Evolutionary conservation across 352 stramenopile genomes (phyloP), one percentile per base, ranked within the genome.

Genomic region (Globisporangium mamillatum): DNA sequence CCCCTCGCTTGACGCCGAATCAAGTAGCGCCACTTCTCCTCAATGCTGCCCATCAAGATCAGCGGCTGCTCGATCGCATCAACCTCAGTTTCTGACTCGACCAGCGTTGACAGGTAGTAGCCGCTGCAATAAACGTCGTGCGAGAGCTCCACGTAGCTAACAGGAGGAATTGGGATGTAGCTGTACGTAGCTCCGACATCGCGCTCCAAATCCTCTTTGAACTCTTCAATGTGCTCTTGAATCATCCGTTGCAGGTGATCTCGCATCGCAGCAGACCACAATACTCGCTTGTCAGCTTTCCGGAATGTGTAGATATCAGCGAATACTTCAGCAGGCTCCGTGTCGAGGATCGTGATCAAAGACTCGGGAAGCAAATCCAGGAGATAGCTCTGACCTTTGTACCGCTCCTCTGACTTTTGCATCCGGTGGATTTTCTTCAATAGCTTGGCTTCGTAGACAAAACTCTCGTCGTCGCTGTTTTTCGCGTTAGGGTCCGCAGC

Each of bases 11-110:
- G 81, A 20, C 79, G 80, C 12, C 79, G 74, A 55, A 71, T 68
- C 24, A 93, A 65, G 18, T 81, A 82, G 24, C 76, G 72, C 86
- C 86, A 94, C 62, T 92, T 92, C 24, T 92, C 83, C 70, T 93
- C 84, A 34, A 93, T 91, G 56, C 76, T 89, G 36, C 77, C 77
- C 84, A 94, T 93, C 44, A 93, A 38, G 34, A 89, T 78, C 50
- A 92, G 75, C 25, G 86, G 86, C 60, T 94, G 78, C 55, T 94
- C 86, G 29, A 94, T 86, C 16, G 81, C 71, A 70, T 91, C 82
- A 4, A 87, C 41, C 63, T 88, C 78, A 0, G 73, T 67, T 48
- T 85, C 76, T 3, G 75, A 79, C 59, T 89, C 74, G 22, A 82
- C 80, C 27, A 94, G 79, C 2, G 77, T 90, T 12, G 84, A 93